Base-by-base conservation (phyloP, 164 flowering plant genomes). In the Umbilicus rupestris region DNA sequence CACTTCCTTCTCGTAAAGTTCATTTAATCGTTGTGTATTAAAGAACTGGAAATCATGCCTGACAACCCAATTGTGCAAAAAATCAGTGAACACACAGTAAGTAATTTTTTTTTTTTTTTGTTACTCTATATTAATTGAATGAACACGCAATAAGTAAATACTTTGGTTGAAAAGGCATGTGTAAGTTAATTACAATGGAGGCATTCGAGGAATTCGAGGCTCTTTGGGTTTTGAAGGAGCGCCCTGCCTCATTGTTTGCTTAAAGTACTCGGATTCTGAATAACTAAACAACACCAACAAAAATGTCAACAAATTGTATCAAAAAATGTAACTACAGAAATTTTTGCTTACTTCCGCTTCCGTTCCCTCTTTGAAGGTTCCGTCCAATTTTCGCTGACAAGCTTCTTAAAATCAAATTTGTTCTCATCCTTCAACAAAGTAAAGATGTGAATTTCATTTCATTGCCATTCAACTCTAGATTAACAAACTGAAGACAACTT, bases 31-130 rank as follows among this genome's bases (percentile, higher is more conserved):
- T 71, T 81, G 96, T 19, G 88, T 84, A 77, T 94, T 89, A 62
- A 94, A 94, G 75, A 94, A 91, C 78, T 94, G 99, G 74, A 94
- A 94, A 75, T 94, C 99, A 68, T 94, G 99, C 85, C 99, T 94
- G 77, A n/a, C 33, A 63, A 15, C n/a, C n/a, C 7, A 46, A 46
- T 6, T 5, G 22, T 11, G 3, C 39, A 59, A 15, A 28, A 15
- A 14, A 16, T 59, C 37, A 59, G 30, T 11, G 3, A 55, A 12
- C 30, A 22, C 60, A 24, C 9, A 24, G 22, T 1, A 24, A 24
- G 60, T 0, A 55, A 24, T n/a, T n/a, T n/a, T n/a, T n/a, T n/a
- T n/a, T n/a, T n/a, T n/a, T n/a, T n/a, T n/a, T n/a, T n/a, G n/a
- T n/a, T n/a, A n/a, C n/a, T n/a, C n/a, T n/a, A n/a, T n/a, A n/a